These are phyloP conservation scores for Blastocystis sp. DNA, from an alignment of 352 stramenopile species.

Conservation along the genomic window DNA sequence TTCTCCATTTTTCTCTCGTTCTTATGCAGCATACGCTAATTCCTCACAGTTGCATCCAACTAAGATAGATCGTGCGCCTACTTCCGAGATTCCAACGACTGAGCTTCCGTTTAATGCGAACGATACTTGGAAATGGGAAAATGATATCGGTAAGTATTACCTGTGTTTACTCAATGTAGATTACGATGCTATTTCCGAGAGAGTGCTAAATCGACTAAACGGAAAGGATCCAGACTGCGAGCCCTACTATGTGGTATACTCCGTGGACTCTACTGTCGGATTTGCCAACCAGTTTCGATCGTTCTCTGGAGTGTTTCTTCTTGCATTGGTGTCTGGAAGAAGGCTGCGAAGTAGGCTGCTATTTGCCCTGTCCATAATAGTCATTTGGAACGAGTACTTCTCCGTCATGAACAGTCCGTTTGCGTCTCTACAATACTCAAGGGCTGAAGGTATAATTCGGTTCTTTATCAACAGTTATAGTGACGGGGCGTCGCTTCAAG, in stretches of 20 bases:
- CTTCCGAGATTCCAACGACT: background rate
- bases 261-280: conserved; percentile 5
- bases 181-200: conserved; percentile 3
- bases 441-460: background rate
- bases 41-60: too few relatives aligned
- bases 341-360: background rate
- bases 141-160: background rate
- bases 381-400: conserved; percentile 44
- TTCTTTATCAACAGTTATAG: background rate
- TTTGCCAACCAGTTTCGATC: conserved; percentile 52
- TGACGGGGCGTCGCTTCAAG: background rate
- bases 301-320: background rate
- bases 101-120: background rate
- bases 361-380: background rate
- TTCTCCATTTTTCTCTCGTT: too few relatives aligned
- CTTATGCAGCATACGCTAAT: too few relatives aligned
- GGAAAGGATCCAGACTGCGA: background rate
- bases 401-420: background rate
- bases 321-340: background rate
- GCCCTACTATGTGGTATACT: conserved; percentile 22
- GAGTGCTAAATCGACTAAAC: background rate
- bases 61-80: too few relatives aligned
- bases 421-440: background rate
- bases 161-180: background rate
- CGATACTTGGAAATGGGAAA: background rate